These are phyloP conservation scores for Mycena rebaudengoi DNA, from an alignment of 768 basidiomycete genomes.

Conservation along the genomic window DNA sequence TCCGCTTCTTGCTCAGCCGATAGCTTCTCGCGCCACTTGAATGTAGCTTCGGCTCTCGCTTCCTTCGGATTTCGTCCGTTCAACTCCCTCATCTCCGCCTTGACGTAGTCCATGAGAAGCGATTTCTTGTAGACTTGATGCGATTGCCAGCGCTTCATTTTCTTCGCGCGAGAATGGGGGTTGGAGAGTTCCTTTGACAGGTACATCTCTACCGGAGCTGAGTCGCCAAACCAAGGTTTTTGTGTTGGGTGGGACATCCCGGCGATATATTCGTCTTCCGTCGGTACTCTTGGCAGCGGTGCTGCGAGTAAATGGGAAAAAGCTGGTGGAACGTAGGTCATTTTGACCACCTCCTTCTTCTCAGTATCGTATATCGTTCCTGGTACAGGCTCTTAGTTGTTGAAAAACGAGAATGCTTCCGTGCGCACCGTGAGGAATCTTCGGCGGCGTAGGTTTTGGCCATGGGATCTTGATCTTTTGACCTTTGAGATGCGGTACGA, in stretches of 20 bases:
- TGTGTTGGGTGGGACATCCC: conserved; percentile 65
- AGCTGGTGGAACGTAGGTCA: conserved; percentile 76
- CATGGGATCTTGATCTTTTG: conserved; percentile 68
- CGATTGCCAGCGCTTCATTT: conserved; percentile 78
- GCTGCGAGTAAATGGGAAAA: conserved; percentile 49
- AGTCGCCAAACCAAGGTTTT: conserved; percentile 52
- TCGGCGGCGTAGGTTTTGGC: conserved; percentile 66
- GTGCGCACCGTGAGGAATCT: conserved; percentile 50
- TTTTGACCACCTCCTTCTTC: conserved; percentile 64
- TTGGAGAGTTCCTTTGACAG: conserved; percentile 78
- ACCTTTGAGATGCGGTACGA: conserved; percentile 52
- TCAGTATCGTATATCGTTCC: conserved; percentile 72
- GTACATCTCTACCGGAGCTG: conserved; percentile 71
- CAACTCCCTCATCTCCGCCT: conserved; percentile 61
- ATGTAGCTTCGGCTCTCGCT: conserved; percentile 77
- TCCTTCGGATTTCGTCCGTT: conserved; percentile 68
- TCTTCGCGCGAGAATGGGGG: conserved; percentile 85
- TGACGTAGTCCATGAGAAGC: conserved; percentile 62
- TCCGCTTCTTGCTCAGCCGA: conserved; percentile 65
- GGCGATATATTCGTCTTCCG: conserved; percentile 67
- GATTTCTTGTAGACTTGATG: conserved; percentile 55
- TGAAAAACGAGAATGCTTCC: background rate
- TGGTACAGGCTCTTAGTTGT: conserved; percentile 32
- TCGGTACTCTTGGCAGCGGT: conserved; percentile 49
- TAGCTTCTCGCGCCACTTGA: conserved; percentile 73